Evolutionary conservation across 331 rosid genomes (phyloP).

Genomic region (Malus hybrid): DNA sequence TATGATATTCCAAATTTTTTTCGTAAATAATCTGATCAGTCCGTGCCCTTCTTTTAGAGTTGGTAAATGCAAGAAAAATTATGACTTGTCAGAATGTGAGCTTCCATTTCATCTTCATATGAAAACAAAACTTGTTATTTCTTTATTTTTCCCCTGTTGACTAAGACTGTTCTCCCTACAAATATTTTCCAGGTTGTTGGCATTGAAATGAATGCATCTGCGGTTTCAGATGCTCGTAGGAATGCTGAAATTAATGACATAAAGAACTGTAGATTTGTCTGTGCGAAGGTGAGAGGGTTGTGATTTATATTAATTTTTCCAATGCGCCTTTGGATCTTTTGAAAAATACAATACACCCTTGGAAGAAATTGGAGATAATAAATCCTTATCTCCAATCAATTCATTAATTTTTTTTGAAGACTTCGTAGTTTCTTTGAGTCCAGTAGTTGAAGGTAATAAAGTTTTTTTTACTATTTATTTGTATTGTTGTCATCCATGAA

Average conservation of each 20-base stretch:
- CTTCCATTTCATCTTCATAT: neutral
- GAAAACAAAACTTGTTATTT: neutral
- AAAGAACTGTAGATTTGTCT: constrained; percentile 67
- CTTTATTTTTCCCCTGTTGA: neutral
- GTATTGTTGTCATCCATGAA: constrained; percentile 5
- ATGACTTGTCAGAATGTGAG: neutral
- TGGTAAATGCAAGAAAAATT: neutral
- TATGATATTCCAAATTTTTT: neutral
- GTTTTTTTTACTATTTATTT: neutral
- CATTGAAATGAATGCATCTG: constrained; percentile 94
- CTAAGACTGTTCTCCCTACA: constrained; percentile 10
- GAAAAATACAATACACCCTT: neutral
- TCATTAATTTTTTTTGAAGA: neutral
- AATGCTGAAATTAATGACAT: constrained; percentile 93
- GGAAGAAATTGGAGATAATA: neutral
- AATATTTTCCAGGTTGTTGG: constrained; percentile 70
- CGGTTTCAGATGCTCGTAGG: constrained; percentile 78
- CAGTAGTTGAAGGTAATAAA: neutral
- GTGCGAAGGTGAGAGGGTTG: constrained; percentile 67
- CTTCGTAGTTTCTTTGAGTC: neutral
- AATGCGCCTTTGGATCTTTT: neutral
- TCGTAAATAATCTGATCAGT: neutral
- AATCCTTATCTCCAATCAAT: neutral
- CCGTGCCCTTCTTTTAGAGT: neutral
- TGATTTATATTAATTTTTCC: neutral